phyloP scores from a whole-genome alignment of 2,329 filamentous ascomycete genomes.

The Aureobasidium lini region DNA sequence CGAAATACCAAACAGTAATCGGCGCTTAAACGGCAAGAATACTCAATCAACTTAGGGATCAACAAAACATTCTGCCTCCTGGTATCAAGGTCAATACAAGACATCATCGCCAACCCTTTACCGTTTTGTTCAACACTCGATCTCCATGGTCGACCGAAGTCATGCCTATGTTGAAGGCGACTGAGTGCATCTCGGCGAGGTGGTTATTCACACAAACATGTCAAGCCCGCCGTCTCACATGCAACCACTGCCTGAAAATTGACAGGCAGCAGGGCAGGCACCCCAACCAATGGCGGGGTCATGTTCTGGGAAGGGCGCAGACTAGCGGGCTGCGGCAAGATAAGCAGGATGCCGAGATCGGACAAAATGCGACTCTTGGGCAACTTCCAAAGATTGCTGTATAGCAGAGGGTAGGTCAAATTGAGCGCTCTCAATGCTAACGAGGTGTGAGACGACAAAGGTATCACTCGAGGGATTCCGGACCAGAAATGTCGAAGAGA shows the following conservation, averaged over 20 bases:
- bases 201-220: not conserved
- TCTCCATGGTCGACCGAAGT: not conserved
- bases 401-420: conserved; percentile 1
- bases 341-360: conserved; percentile 7
- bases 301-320: conserved; percentile 2
- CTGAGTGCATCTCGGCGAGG: not conserved
- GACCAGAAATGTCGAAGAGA: not conserved
- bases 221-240: conserved; percentile 1
- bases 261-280: conserved; percentile 4
- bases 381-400: not conserved
- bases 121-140: not conserved
- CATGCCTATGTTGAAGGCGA: not conserved
- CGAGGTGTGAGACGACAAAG: not conserved
- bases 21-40: too few relatives aligned
- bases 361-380: not conserved
- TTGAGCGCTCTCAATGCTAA: not conserved
- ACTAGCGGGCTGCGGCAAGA: conserved; percentile 5
- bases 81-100: too few relatives aligned
- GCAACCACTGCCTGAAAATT: not conserved
- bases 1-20: too few relatives aligned
- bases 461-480: not conserved
- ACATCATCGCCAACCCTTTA: too few relatives aligned
- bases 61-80: too few relatives aligned
- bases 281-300: conserved; percentile 6
- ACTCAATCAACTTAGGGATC: too few relatives aligned